phyloP scores from a whole-genome alignment of 192 early-diverging fungal species.

The Coemansia furcata region DNA sequence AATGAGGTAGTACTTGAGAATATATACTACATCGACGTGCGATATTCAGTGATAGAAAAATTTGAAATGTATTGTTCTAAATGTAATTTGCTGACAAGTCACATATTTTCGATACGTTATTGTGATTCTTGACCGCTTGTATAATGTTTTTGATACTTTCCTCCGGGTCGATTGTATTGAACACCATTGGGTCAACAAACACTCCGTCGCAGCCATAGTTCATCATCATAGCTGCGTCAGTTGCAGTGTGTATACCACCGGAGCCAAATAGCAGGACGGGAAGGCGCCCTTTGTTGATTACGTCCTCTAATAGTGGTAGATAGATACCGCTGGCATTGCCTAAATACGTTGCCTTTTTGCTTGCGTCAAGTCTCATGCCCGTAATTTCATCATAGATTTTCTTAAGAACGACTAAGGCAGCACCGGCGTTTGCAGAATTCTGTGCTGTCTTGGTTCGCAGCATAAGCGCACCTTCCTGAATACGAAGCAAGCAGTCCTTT shows the following conservation, averaged over 20 bases:
- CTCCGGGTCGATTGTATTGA: slow-evolving; percentile 81
- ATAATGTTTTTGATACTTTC: slow-evolving; percentile 86
- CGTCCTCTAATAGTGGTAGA: slow-evolving; percentile 79
- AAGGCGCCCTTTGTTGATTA: slow-evolving; percentile 77
- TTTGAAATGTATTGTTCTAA: neutral
- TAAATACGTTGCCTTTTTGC: slow-evolving; percentile 55
- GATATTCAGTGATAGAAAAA: too few species aligned
- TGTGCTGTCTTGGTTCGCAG: slow-evolving; percentile 72
- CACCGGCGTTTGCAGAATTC: neutral
- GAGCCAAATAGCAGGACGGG: slow-evolving; percentile 97
- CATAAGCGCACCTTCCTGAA: slow-evolving; percentile 93
- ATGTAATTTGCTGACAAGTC: neutral
- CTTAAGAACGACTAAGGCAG: neutral
- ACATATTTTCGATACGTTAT: slow-evolving; percentile 50
- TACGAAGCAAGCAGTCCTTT: slow-evolving; percentile 84
- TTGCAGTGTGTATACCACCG: slow-evolving; percentile 91
- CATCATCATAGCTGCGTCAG: slow-evolving; percentile 97
- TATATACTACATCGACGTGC: too few species aligned
- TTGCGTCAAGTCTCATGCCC: slow-evolving; percentile 76
- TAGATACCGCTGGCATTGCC: slow-evolving; percentile 79
- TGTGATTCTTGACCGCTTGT: slow-evolving; percentile 88
- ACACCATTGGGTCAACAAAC: slow-evolving; percentile 90
- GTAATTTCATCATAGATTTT: slow-evolving; percentile 50
- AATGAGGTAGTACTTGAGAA: too few species aligned
- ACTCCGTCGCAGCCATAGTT: slow-evolving; percentile 95